Base-by-base conservation (phyloP, 202 grass and related monocot genomes). In the Panicum hallii region DNA sequence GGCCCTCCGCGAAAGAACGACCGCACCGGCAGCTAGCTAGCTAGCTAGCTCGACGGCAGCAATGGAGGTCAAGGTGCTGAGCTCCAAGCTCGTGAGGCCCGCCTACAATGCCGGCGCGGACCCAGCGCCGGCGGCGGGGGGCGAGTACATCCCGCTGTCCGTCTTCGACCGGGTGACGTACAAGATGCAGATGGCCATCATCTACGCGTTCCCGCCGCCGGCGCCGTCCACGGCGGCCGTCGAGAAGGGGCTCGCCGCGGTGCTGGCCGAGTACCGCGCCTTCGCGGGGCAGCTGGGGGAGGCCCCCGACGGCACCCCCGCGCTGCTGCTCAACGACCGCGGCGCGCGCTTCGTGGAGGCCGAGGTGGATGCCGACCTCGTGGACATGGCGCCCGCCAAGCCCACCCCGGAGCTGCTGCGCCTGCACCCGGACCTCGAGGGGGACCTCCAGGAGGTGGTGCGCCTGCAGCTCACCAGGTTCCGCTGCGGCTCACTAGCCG, bases 381-480 rank as follows among this genome's bases (percentile, higher is more conserved):
- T 81, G 2, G 70, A 80, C 45, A 70, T 85, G 47, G 63, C 64
- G 12, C 88, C 88, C 4, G 57, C 83, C 13, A 84, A 88, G 79
- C 91, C 85, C 32, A 88, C 91, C 47, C 78, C 85, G 41, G 88
- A 77, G 22, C 79, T 88, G 23, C 88, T 90, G 0, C 34, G 41
- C 4, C 82, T 93, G 56, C 91, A 93, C 69, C 88, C 91, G 0
- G 63, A 72, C 40, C 56, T 81, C 4, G 75, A 95, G 9, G 38
- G 41, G 22, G 63, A 75, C 3, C 64, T 77, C 13, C 34, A 72
- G 36, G 88, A 90, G 75, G 82, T 90, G 6, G 85, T 86, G 67
- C 63, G 83, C 63, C 82, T 93, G 9, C 91, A 93, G 70, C 86
- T 93, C 2, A 93, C 91, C 1, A 22, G 88, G 23, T 93, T 93